phyloP scores from a whole-genome alignment of 306 rosid genomes.

The Vicia faba region DNA sequence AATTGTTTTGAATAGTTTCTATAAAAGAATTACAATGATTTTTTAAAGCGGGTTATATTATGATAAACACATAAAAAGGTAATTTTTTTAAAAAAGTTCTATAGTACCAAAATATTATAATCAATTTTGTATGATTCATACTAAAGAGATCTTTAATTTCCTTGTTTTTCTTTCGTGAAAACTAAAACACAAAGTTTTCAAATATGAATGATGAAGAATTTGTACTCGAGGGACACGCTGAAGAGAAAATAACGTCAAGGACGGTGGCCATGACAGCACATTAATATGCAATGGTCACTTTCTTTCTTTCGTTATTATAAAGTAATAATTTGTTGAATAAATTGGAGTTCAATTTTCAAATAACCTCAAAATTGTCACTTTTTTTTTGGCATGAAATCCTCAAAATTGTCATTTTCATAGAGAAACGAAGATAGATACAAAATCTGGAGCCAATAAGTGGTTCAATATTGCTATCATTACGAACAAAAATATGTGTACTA shows the following conservation, averaged over 20 bases:
- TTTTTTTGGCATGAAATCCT: too few relatives aligned
- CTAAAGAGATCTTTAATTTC: too few relatives aligned
- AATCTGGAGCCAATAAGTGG: slow-evolving; percentile 30
- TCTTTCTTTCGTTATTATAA: slow-evolving; percentile 22
- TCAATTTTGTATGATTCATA: too few relatives aligned
- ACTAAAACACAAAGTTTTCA: background rate
- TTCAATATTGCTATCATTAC: slow-evolving; percentile 21
- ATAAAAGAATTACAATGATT: too few relatives aligned
- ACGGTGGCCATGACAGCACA: slow-evolving; percentile 39
- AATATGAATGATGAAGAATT: slow-evolving; percentile 1
- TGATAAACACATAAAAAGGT: too few relatives aligned
- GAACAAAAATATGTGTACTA: slow-evolving; percentile 10
- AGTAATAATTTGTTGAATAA: slow-evolving; percentile 10
- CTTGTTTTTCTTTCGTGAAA: background rate
- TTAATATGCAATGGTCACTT: slow-evolving; percentile 31
- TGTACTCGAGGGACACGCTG: slow-evolving; percentile 26
- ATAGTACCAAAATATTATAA: too few relatives aligned
- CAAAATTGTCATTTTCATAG: slow-evolving; percentile 36
- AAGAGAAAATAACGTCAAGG: slow-evolving; percentile 35
- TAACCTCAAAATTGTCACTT: slow-evolving; percentile 16
- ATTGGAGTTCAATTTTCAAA: background rate
- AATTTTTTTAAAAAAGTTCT: too few relatives aligned
- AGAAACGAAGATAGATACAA: slow-evolving; percentile 38
- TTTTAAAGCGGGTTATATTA: too few relatives aligned
- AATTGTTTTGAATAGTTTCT: too few relatives aligned